Conservation (phyloP, 2,329 filamentous ascomycete genomes). For the Alternaria alternata region DNA sequence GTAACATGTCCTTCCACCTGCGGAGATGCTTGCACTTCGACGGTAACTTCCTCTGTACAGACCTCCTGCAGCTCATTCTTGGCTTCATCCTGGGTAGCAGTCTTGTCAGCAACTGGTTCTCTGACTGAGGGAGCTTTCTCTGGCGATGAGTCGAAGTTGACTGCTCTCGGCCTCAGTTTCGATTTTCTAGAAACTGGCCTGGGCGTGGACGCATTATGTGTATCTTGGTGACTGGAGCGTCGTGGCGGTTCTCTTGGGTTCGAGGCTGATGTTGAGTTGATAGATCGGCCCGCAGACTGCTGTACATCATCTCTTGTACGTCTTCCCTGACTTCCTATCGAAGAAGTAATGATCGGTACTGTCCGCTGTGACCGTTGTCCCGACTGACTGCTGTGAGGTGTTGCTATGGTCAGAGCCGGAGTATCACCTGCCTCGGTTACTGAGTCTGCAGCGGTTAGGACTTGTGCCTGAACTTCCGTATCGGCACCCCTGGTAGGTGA, state of each 20-base stretch:
- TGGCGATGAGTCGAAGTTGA: conserved; percentile 40
- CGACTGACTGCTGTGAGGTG: conserved; percentile 2
- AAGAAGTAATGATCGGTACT: conserved; percentile 13
- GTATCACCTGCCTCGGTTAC: neutral
- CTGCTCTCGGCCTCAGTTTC: conserved; percentile 28
- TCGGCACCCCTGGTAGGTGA: conserved; percentile 14
- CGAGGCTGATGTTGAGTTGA: neutral
- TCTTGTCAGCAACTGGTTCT: neutral
- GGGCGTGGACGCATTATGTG: conserved; percentile 23
- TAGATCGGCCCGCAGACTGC: conserved; percentile 25
- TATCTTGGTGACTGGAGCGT: neutral
- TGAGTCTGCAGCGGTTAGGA: neutral
- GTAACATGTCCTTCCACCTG: neutral
- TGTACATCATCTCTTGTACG: conserved; percentile 19
- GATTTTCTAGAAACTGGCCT: conserved; percentile 32
- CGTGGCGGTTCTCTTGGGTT: neutral
- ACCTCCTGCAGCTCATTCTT: neutral
- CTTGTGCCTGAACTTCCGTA: neutral
- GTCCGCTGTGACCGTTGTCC: conserved; percentile 12
- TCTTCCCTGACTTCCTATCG: neutral
- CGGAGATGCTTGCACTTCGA: neutral
- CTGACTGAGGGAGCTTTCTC: conserved; percentile 6
- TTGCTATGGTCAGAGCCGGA: neutral
- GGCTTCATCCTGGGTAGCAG: neutral
- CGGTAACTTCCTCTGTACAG: neutral